Base-by-base conservation (phyloP, 2,329 filamentous ascomycete genomes). In the Microsporum ferrugineum region DNA sequence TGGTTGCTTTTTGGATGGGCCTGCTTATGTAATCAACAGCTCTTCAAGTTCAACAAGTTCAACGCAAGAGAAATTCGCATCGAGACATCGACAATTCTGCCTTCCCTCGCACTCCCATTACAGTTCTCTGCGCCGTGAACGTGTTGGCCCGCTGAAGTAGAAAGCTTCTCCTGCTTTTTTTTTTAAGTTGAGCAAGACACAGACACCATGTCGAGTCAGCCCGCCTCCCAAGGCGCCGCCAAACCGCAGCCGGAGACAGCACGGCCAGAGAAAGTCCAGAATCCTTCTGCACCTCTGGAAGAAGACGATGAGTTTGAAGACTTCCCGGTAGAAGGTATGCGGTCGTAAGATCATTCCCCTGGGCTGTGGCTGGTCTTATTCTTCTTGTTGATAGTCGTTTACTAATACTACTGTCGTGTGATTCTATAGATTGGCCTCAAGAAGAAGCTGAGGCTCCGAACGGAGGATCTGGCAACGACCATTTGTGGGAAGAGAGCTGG, bases 221-320 rank as follows among this genome's bases (percentile, higher is more conserved):
- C 55, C 17, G 39, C 55, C 34, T 39, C 55, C 8, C 34, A 57
- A 17, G 34, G 36, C 36, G 17, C 55, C 38, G 39, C 34, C 39
- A 57, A 57, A 41, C 36, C 31, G 10, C 55, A 57, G 33, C 29
- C 55, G 33, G 55, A 57, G 39, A 33, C 34, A 14, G 36, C 57
- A 23, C 39, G 34, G 29, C 5, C 39, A 59, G 55, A 57, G 23
- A 39, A 45, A 36, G 29, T 23, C 66, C 78, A 84, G 70, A 79
- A 85, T 71, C 87, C 88, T 75, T 79, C 84, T 62, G 78, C 86
- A 38, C 83, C 88, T 62, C 82, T 97, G 33, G 94, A 96, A 75
- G 94, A 99, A 75, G 94, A 99, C 72, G 94, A 99, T 75, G 94
- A 99, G 79, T 99, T 99, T 71, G 94, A 99, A 74, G 94, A 99